Evolutionary conservation across 805 yeast genomes (phyloP), one percentile per base, ranked within the genome.

Genomic region (Wickerhamiella nectarea): DNA sequence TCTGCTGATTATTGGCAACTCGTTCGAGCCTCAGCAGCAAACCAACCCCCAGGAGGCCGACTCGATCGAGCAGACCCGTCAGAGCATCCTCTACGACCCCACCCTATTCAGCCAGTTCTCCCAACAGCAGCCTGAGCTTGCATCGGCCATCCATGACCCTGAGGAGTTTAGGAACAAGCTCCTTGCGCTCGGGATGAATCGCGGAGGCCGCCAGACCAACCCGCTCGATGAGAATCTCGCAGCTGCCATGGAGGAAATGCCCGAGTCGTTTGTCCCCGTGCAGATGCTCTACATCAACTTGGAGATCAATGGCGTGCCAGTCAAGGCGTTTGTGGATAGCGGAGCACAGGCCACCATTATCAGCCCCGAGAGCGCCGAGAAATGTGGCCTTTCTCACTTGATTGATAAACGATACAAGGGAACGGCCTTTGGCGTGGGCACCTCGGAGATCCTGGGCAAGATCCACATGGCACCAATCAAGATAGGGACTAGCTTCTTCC

Each of bases 241-340:
- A 37, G 68, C 75, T 50, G 97, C 98, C 0, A 69, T 77, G 58
- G 96, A 87, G 46, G 76, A 78, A 43, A 75, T 89, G 4, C 98
- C 99, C 0, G 99, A 91, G 59, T 71, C 82, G 29, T 91, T 91
- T 63, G 78, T 86, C 0, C 62, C 71, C 0, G 93, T 89, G 3
- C 73, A 74, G 25, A 86, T 91, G 95, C 69, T 91, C 33, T 89
- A 79, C 61, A 76, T 91, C 12, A 69, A 76, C 45, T 69, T 85
- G 34, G 78, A 75, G 51, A 79, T 89, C 29, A 87, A 91, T 55
- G 89, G 91, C 1, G 68, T 70, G 37, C 76, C 78, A 18, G 80
- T 86, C 2, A 83, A 83, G 58, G 97, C 97, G 0, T 85, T 91
- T 65, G 94, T 91, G 4, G 99, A 91, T 59, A 76, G 96, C 0